Percentiles rank a stretch among this genome's conserved stretches.
Evolutionary conservation across 306 rosid genomes (phyloP).

Genomic region (Sophora flavescens): DNA sequence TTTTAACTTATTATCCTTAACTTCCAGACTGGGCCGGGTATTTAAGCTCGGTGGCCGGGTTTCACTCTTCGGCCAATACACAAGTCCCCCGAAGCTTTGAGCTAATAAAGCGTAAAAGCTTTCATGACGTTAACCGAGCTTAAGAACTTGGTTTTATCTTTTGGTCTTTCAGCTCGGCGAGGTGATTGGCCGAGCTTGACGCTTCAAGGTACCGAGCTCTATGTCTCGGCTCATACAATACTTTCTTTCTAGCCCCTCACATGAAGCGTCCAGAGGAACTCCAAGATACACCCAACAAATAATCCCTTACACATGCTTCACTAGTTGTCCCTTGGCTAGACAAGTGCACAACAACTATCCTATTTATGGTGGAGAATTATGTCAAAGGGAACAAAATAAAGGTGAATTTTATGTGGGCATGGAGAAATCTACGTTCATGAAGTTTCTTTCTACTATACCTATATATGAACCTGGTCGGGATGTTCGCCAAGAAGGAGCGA

Average conservation of each 20-base stretch:
- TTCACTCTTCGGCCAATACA: too few species aligned
- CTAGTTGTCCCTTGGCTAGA: not conserved
- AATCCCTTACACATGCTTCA: not conserved
- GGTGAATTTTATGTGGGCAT: not conserved
- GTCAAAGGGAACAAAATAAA: not conserved
- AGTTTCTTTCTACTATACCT: not conserved
- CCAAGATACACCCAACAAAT: slow-evolving; percentile 43
- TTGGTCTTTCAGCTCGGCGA: too few species aligned
- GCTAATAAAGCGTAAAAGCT: too few species aligned
- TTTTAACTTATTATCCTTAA: too few species aligned
- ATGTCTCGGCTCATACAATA: too few species aligned
- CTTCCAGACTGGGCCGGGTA: too few species aligned
- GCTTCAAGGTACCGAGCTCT: too few species aligned
- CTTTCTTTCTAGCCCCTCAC: not conserved
- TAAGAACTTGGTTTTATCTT: too few species aligned
- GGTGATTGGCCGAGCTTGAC: too few species aligned
- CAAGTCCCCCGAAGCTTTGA: too few species aligned
- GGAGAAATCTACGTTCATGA: not conserved
- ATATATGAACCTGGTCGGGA: slow-evolving; percentile 39
- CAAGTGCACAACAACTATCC: not conserved
- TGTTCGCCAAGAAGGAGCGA: slow-evolving; percentile 4
- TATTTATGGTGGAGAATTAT: slow-evolving; percentile 8
- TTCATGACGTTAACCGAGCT: too few species aligned
- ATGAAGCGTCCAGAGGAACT: slow-evolving; percentile 49
- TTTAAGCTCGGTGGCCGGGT: too few species aligned